Base-by-base conservation (phyloP, 2,329 filamentous ascomycete genomes). In the Clarireedia sp. region DNA sequence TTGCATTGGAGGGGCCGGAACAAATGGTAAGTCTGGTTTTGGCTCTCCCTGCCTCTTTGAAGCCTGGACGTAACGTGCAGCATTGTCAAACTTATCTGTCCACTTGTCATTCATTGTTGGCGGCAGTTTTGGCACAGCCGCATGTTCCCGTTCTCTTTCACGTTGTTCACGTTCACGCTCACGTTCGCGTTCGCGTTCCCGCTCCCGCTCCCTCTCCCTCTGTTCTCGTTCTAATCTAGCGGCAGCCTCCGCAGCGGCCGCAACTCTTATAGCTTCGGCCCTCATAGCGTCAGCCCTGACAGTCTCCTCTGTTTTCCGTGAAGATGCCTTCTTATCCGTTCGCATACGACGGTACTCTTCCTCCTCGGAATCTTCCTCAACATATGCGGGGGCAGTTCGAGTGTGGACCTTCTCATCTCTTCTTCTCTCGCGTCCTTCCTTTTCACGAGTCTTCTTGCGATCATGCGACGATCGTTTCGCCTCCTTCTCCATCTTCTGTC, bases 391-490 rank as follows among this genome's bases (percentile, higher is more conserved):
- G n/a, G 9, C 38, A n/a, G 38, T 49, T 9, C 47, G 24, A 14
- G 52, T 40, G 36, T 57, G 57, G 9, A 57, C 48, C 52, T 68
- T 69, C 52, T 70, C 68, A 17, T 70, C 67, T 1, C 60, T 54
- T 1, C 60, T 54, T 5, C 61, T 71, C 50, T 68, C 69, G 48
- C 75, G 74, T 45, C 60, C 67, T 44, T 70, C 68, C 61, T 69
- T 69, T 21, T 76, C 75, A 56, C 54, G 63, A 48, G 59, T 62
- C 62, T 65, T 72, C 63, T 63, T 66, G 61, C 62, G 68, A 56
- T 62, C 63, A 38, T 57, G 57, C 38, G 65, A 63, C 19, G 62
- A 56, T n/a, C 66, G 59, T 48, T 64, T 67, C 5, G 60, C 55
- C 37, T 70, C 65, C 52, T 70, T 70, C 54, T 66, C 65, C 51